Conservation (phyloP, 345 rosid species). For the Arabis alpina region DNA sequence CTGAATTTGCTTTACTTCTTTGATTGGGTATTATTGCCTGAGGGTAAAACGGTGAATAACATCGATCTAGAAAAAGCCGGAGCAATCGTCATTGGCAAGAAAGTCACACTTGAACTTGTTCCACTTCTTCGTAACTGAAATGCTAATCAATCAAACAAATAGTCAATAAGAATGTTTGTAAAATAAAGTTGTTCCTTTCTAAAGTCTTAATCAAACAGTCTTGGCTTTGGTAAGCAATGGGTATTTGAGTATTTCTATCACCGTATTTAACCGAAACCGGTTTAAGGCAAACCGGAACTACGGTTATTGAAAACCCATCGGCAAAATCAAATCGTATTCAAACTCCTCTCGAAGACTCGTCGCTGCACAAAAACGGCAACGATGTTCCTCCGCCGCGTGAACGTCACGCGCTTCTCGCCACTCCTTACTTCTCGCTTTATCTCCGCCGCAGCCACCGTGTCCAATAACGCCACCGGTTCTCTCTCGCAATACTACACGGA, state of each 20-base stretch:
- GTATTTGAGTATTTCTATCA: no score
- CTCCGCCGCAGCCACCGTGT: conserved; percentile 3
- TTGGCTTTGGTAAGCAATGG: no score
- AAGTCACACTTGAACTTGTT: background rate
- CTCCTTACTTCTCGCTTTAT: conserved; percentile 7
- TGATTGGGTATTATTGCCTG: no score
- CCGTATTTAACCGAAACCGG: no score
- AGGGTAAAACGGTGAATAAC: no score
- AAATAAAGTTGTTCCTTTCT: no score
- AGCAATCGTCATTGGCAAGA: background rate
- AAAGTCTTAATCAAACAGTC: no score
- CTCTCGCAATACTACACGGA: conserved; percentile 53
- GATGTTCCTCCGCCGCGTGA: conserved; percentile 27
- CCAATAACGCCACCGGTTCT: background rate
- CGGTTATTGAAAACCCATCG: background rate
- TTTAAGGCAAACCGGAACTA: background rate
- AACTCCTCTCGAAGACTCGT: background rate
- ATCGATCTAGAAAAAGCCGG: no score
- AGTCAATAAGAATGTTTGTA: no score
- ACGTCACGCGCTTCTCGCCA: conserved; percentile 2
- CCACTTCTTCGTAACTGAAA: background rate
- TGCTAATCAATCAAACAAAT: background rate
- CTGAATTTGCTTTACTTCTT: no score
- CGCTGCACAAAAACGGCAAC: conserved; percentile 14
- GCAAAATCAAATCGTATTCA: conserved; percentile 1